phyloP scores from a whole-genome alignment of 1,284 basidiomycete genomes.

The Ganoderma lingzhi region DNA sequence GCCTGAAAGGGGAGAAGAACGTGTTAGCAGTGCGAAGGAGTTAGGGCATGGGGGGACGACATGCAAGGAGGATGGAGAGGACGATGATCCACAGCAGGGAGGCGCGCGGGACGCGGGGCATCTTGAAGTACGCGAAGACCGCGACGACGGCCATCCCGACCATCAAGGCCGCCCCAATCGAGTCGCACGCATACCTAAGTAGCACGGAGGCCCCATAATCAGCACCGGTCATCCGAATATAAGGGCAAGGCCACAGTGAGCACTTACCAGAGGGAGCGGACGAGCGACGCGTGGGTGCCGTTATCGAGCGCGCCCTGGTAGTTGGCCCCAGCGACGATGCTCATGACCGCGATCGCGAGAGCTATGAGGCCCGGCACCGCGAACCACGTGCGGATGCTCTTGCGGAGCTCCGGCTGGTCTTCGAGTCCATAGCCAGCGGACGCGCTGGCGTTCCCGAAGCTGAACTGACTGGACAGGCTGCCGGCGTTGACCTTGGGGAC shows the following conservation, averaged over 20 bases:
- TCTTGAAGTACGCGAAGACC: constrained; percentile 15
- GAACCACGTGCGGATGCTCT: constrained; percentile 41
- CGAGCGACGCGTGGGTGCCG: constrained; percentile 29
- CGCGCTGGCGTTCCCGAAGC: no score
- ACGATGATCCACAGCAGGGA: constrained; percentile 16
- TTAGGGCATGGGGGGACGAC: neutral
- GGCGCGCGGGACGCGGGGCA: constrained; percentile 22
- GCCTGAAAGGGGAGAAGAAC: neutral
- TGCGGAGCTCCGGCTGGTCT: constrained; percentile 40
- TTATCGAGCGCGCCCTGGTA: constrained; percentile 35
- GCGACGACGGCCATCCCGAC: neutral
- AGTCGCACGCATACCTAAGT: constrained; percentile 26
- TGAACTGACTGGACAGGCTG: no score
- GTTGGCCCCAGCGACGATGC: constrained; percentile 39
- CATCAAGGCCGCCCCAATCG: constrained; percentile 20
- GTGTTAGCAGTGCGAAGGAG: neutral
- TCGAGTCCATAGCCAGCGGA: constrained; percentile 2
- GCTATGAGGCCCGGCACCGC: constrained; percentile 34
- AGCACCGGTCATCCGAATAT: neutral
- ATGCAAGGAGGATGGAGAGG: constrained; percentile 20
- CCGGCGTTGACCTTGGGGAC: neutral
- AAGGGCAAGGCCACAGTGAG: no score
- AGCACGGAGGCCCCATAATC: neutral
- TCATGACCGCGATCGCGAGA: constrained; percentile 36
- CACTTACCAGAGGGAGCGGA: constrained; percentile 26